Evolutionary conservation across 2,329 filamentous ascomycete species (phyloP), one percentile per base, ranked within the genome.

Genomic region (Xylaria sp.): DNA sequence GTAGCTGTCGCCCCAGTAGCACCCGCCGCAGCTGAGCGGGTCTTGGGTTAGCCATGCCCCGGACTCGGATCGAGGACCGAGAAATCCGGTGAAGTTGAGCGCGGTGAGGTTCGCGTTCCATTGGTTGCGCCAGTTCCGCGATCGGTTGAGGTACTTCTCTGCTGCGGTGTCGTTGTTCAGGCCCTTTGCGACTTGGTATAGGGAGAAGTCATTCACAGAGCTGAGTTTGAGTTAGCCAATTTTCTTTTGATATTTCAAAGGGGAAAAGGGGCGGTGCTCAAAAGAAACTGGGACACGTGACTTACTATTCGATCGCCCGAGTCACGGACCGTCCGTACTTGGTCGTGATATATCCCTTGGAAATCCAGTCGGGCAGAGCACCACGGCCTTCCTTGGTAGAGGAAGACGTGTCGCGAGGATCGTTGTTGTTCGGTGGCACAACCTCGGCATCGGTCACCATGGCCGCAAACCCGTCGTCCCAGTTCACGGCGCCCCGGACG

Each of bases 111-210:
- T 76, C 0, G 84, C 75, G 75, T 92, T 89, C 90, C 89, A 93
- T 71, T 92, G 90, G 74, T 91, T 92, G 18, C 88, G 84, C 91
- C 91, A 93, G 73, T 91, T 90, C 10, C 85, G 82, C 0, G 89
- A 90, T 9, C 90, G 85, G 53, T 84, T 80, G 30, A 91, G 81
- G 71, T 92, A 93, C 61, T 83, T 89, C 2, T 79, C 69, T 3
- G 86, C 85, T 48, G 90, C 87, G 0, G 79, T 78, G 0, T 73
- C 65, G 55, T 85, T 84, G 1, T 82, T 83, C 2, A 91, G 78
- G 0, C 89, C 89, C 1, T 74, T 77, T 3, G 91, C 91, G 12
- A 93, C 87, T 74, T 90, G 87, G 67, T 88, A 86, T 3, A 93
- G 79, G 0, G 83, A 84, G 72, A 92, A 93, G 76, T 93, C 91